These are phyloP conservation scores for Termitomyces sp. DNA, from an alignment of 768 basidiomycete genomes.

Conservation along the genomic window DNA sequence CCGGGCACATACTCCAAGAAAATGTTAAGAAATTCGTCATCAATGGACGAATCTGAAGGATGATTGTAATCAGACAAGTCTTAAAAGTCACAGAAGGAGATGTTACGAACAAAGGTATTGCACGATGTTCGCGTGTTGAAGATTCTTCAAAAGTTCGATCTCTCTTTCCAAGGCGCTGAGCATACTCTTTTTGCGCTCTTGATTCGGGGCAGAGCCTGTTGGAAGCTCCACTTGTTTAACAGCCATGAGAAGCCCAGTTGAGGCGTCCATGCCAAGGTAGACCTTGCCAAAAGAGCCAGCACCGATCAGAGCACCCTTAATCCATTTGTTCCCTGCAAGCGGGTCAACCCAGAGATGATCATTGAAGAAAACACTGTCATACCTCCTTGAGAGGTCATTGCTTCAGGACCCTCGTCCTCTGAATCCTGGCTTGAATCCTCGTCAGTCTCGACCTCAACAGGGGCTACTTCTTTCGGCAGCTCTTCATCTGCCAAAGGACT, in stretches of 20 bases:
- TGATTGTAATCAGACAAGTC: background rate
- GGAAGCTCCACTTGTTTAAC: conserved; percentile 97
- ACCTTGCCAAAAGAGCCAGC: conserved; percentile 95
- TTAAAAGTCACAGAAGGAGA: background rate
- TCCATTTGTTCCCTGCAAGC: conserved; percentile 83
- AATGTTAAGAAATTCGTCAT: conserved; percentile 89
- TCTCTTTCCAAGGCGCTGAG: conserved; percentile 88
- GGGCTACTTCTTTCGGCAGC: conserved; percentile 44
- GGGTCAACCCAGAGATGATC: background rate
- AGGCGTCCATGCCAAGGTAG: conserved; percentile 93
- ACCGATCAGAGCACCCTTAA: conserved; percentile 93
- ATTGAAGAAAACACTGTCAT: conserved; percentile 15
- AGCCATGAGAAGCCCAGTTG: conserved; percentile 89
- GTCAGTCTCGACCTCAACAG: conserved; percentile 41
- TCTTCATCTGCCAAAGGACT: conserved; percentile 34
- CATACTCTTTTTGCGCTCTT: conserved; percentile 94
- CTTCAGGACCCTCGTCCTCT: conserved; percentile 45
- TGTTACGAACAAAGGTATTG: conserved; percentile 85
- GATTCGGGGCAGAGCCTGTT: conserved; percentile 77
- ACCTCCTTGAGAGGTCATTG: conserved; percentile 52
- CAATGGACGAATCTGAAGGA: conserved; percentile 84
- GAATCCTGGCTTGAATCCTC: conserved; percentile 43
- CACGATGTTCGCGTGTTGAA: conserved; percentile 95
- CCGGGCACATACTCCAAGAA: conserved; percentile 97
- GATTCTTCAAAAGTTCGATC: conserved; percentile 87